Base-by-base conservation (phyloP, 2,329 filamentous ascomycete species). In the Fusarium sp. region DNA sequence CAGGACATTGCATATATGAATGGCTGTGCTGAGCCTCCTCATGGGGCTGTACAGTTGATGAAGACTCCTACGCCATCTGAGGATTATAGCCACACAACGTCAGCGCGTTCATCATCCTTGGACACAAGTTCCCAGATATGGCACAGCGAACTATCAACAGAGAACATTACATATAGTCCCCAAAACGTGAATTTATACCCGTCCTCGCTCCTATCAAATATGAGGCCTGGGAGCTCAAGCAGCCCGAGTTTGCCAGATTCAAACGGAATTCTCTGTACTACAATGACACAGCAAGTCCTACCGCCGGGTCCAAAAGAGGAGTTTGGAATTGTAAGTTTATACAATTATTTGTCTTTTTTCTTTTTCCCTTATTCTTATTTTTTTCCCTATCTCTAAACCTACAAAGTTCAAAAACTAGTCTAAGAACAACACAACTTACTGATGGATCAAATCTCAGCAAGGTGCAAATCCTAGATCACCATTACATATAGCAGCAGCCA, bases 1-100 rank as follows among this genome's bases (percentile, higher is more conserved):
- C 46, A 50, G 46, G 33, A 15, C 6, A 50, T 50, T 30, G 8
- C 20, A 7, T 37, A 20, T 50, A n/a, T 50, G 33, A 50, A 50
- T 50, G 46, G 33, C 23, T 50, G 18, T 38, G 33, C 46, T 50
- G 46, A 50, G 23, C 46, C 31, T 18, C 34, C 6, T 4, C 7
- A 50, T 50, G 46, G 33, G 46, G 46, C 46, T 38, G 46, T 50
- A 38, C 34, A 8, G 16, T 30, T 50, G 13, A 50, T 50, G 34
- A 33, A 50, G 46, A 50, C 46, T 28, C 4, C 46, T 50, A 28
- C 46, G 46, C 46, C 46, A 50, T 33, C 34, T 50, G 46, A 20
- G 46, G 46, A 50, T 15, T 50, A 50, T 30, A 50, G 46, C 46
- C 46, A 50, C 34, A 37, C 46, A 37, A 15, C 46, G 46, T 50